Conservation (phyloP, 805 yeast species). For the Wickerhamiella dianesei region DNA sequence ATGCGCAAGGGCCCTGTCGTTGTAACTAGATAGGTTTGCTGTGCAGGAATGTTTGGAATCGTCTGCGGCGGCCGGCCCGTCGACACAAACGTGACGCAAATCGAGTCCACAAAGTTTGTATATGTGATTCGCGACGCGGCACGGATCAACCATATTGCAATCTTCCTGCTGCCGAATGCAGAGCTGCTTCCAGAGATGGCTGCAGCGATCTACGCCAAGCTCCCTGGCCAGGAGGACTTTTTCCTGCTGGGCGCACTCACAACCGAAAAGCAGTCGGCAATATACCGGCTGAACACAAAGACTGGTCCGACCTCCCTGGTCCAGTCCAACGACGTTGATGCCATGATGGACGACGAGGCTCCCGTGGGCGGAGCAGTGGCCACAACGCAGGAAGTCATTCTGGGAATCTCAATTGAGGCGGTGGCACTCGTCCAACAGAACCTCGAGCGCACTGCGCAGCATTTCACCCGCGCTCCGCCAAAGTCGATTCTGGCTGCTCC, state of each 20-base stretch:
- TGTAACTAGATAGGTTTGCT: too few species aligned
- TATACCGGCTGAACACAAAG: slow-evolving; percentile 56
- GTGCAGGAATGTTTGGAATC: slow-evolving; percentile 49
- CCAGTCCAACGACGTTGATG: slow-evolving; percentile 34
- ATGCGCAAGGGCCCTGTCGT: too few species aligned
- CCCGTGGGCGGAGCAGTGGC: slow-evolving; percentile 28
- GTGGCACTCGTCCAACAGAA: slow-evolving; percentile 48
- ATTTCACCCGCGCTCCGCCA: slow-evolving; percentile 25
- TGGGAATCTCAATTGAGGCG: slow-evolving; percentile 90
- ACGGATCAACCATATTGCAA: slow-evolving; percentile 60
- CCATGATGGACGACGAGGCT: slow-evolving; percentile 42
- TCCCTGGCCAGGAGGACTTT: slow-evolving; percentile 40
- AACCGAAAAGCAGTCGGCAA: slow-evolving; percentile 70
- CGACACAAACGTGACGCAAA: slow-evolving; percentile 36
- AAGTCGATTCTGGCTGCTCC: slow-evolving; percentile 20
- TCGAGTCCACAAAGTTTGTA: slow-evolving; percentile 55
- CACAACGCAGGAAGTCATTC: slow-evolving; percentile 26
- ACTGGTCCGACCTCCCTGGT: slow-evolving; percentile 11
- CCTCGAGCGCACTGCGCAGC: slow-evolving; percentile 23
- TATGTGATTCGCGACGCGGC: slow-evolving; percentile 50
- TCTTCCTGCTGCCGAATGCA: slow-evolving; percentile 75
- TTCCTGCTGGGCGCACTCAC: slow-evolving; percentile 28
- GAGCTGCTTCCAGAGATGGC: slow-evolving; percentile 53
- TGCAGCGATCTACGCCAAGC: slow-evolving; percentile 80
- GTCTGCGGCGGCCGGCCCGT: slow-evolving; percentile 62